Evolutionary conservation across 306 rosid genomes (phyloP), one percentile per base, ranked within the genome.

Genomic region (Vigna radiata): DNA sequence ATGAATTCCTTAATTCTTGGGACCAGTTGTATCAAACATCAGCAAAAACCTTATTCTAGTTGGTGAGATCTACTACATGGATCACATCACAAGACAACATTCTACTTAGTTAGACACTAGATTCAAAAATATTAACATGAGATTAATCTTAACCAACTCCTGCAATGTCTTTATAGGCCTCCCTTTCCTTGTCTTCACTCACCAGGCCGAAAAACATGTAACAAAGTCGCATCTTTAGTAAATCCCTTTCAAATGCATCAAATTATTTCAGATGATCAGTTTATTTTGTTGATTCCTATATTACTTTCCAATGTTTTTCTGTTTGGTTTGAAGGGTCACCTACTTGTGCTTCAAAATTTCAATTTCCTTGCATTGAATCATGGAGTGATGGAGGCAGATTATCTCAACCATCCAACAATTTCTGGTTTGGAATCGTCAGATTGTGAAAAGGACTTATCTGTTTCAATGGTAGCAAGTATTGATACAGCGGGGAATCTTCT

Each of bases 341-440:
- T 89, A 81, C 89, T 94, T 67, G 90, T 79, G 67, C 83, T 94
- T 62, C 76, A 94, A 83, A 90, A 91, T 77, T 86, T 86, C 72
- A 80, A 82, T 59, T 82, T 76, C 81, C 85, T 91, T 83, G 81
- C 74, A 46, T 71, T 91, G 82, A 91, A 90, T 84, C 98, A 91
- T 86, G 98, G 94, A 73, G 77, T 90, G 77, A 94, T 94, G 98
- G 98, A 94, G 84, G 90, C 70, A 15, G 91, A 94, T 47, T 94
- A 94, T 83, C 85, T 90, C 73, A 82, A 84, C 76, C 94, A 94
- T 73, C 86, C 86, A 65, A 47, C 77, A 60, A 33, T 70, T 43
- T 85, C 81, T 58, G 78, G 81, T 79, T 68, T 71, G 7, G 87
- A 83, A 76, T 62, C 72, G 12, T 67, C 83, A 6, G 83, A 90